Conservation (phyloP, 2,329 filamentous ascomycete genomes). For the Aspergillus quadrilineatus region DNA sequence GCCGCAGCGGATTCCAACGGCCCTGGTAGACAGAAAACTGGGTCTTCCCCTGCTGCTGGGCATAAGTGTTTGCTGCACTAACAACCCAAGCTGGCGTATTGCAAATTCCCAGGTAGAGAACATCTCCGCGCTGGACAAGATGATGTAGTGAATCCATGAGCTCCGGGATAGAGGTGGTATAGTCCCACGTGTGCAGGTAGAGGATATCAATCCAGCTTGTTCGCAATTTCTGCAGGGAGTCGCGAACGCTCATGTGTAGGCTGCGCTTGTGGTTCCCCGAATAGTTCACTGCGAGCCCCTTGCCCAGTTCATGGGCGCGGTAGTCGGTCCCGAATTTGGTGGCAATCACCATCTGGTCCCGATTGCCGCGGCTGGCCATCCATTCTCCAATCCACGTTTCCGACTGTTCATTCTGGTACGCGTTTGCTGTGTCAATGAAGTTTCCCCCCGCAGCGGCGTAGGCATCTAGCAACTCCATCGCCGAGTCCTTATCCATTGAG, state of each 20-base stretch:
- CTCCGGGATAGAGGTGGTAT: constrained; percentile 37
- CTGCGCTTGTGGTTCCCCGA: constrained; percentile 45
- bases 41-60: constrained; percentile 38
- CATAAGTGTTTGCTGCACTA: constrained; percentile 40
- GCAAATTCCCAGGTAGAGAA: constrained; percentile 44
- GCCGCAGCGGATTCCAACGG: constrained; percentile 38
- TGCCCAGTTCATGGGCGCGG: constrained; percentile 31
- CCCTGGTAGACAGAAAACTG: constrained; percentile 43
- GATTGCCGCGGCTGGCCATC: constrained; percentile 62
- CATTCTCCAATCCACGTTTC: constrained; percentile 69
- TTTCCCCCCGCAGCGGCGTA: constrained; percentile 67
- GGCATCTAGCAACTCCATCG: constrained; percentile 66
- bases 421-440: constrained; percentile 71
- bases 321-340: constrained; percentile 68
- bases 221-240: constrained; percentile 49
- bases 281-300: constrained; percentile 20
- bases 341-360: constrained; percentile 48
- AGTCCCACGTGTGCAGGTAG: constrained; percentile 57
- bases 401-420: constrained; percentile 64
- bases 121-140: constrained; percentile 42
- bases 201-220: constrained; percentile 56
- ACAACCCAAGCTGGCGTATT: constrained; percentile 45
- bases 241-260: constrained; percentile 44
- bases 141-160: constrained; percentile 40
- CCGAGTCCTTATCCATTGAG: constrained; percentile 60